A percentile compares a stretch with the other conserved stretches of the same genome.
These are phyloP conservation scores for Astrothelium macrocarpum DNA, from an alignment of 495 filamentous ascomycete genomes.

Conservation along the genomic window DNA sequence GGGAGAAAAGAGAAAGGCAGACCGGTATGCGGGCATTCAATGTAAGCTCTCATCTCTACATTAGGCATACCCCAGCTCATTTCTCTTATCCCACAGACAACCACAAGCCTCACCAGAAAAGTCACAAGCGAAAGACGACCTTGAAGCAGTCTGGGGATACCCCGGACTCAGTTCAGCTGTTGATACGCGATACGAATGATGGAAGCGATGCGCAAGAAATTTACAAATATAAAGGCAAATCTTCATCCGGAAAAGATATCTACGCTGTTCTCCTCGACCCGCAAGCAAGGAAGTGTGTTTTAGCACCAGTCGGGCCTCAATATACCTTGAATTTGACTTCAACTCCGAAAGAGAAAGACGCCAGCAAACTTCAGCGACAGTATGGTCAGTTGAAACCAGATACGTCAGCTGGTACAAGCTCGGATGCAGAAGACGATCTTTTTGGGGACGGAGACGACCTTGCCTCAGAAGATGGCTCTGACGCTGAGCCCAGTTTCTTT, in stretches of 20 bases:
- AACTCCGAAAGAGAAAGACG: slow-evolving; percentile 13
- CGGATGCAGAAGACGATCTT: slow-evolving; percentile 14
- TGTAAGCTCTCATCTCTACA: neutral
- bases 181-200: slow-evolving; percentile 9
- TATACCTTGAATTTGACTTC: slow-evolving; percentile 20
- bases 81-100: slow-evolving; percentile 6
- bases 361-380: slow-evolving; percentile 9
- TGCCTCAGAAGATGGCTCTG: slow-evolving; percentile 6
- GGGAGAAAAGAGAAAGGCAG: neutral
- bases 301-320: slow-evolving; percentile 13
- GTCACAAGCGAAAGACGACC: slow-evolving; percentile 4
- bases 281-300: slow-evolving; percentile 10
- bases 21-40: neutral
- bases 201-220: slow-evolving; percentile 4
- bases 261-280: slow-evolving; percentile 16
- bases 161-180: neutral
- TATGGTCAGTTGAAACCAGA: slow-evolving; percentile 13
- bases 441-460: slow-evolving; percentile 13
- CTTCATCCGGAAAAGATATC: neutral
- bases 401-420: neutral
- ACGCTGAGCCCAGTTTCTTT: slow-evolving; percentile 11
- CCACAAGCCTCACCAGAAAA: slow-evolving; percentile 16
- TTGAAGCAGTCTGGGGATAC: neutral
- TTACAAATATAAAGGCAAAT: slow-evolving; percentile 11
- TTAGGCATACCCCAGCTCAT: neutral